Evolutionary conservation across 805 yeast species (phyloP), one percentile per base, ranked within the genome.

Genomic region (Starmera quercuum): DNA sequence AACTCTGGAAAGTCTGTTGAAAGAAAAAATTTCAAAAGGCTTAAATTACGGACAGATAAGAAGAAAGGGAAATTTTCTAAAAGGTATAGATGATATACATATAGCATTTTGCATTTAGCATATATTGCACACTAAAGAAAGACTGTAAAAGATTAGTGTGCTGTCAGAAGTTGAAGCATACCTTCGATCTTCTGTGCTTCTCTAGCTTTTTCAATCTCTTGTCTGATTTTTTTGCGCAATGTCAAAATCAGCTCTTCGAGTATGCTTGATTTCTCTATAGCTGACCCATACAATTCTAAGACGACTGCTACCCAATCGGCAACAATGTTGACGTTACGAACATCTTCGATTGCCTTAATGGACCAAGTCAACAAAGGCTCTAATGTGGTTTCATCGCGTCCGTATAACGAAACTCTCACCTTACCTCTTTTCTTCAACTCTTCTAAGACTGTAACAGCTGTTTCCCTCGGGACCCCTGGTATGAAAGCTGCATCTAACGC

Each of bases 151-250:
- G 17, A 13, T 29, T 35, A 44, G 33, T 60, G 71, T 40, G 61
- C 71, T 32, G 87, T 79, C 48, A 90, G 66, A 46, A 92, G 59
- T 58, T 86, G 94, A 47, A 92, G 64, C 97, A 92, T 92, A 35
- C 98, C 98, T 49, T 83, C 86, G 29, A 92, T 76, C 54, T 77
- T 80, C 55, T 81, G 83, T 6, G 97, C 95, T 53, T 88, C 96
- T 53, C 75, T 75, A 29, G 95, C 83, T 51, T 82, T 78, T 36
- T 69, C 71, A 17, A 87, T 74, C 59, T 90, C 97, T 22, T 61
- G 53, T 36, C 70, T 72, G 19, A 90, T 67, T 47, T 74, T 75
- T 51, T 71, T 71, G 45, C 69, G 66, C 41, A 92, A 62, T 36
- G 73, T 71, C 32, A 66, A 60, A 30, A 87, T 60, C 33, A 85